Base-by-base conservation (phyloP, 768 basidiomycete genomes). In the Tulasnella calospora region DNA sequence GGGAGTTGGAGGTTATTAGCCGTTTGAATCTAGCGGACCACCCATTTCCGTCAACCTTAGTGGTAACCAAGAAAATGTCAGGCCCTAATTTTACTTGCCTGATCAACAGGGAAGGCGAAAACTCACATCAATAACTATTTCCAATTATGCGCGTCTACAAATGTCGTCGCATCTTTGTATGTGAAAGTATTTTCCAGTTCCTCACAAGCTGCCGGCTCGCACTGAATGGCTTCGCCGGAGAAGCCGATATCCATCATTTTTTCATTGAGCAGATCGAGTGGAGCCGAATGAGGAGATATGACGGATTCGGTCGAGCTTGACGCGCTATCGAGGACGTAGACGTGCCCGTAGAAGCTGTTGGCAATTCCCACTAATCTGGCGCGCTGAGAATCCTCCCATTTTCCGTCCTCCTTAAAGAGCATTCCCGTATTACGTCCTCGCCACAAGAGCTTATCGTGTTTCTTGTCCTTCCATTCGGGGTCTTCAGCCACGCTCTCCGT, bases 341-440 rank as follows among this genome's bases (percentile, higher is more conserved):
- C 9, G 2, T 35, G 7, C 9, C 76, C 76, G 23, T 77, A 10
- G 6, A 41, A 12, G 36, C 40, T 3, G 36, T 77, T 71, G 23
- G 44, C 23, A 15, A 36, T 27, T n/a, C 47, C 19, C 61, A 80
- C 55, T 3, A 83, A 74, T 1, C 83, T 72, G 3, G 82, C 79
- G 36, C 83, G 81, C 30, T 84, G 83, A 17, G 82, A 81, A 27
- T 80, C 79, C 67, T 78, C 75, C 83, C 83, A 84, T 10, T 82
- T 80, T 35, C 79, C 81, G 38, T 57, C 21, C 73, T 71, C 74
- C 47, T 81, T 80, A 78, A 81, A 82, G 21, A 81, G 55, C 40
- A 80, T 82, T 8, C 86, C 86, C 0, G 85, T 85, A 6, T 84
- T 85, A n/a, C 84, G 84, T 1, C 86, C 86, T 10, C 86, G 81